These are phyloP conservation scores for Aspergillus udagawae DNA, from an alignment of 2,329 filamentous ascomycete species.

Conservation along the genomic window DNA sequence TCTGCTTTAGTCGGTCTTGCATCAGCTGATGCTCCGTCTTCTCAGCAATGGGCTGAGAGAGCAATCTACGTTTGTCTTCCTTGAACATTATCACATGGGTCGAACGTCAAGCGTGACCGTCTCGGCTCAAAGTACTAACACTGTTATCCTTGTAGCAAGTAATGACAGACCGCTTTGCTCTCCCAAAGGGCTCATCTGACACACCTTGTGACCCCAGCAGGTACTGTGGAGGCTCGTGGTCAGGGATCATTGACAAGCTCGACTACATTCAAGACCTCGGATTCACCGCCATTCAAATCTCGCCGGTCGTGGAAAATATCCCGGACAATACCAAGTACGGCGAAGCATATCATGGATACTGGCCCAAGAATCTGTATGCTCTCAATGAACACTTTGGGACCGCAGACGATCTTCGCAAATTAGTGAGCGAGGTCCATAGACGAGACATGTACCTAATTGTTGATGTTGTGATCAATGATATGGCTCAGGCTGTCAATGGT, in stretches of 20 bases:
- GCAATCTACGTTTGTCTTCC: constrained; percentile 46
- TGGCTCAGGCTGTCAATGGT: constrained; percentile 15
- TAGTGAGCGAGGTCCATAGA: constrained; percentile 41
- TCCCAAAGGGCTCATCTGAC: constrained; percentile 38
- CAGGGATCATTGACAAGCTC: constrained; percentile 52
- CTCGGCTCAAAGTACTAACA: not conserved
- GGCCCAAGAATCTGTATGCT: constrained; percentile 43
- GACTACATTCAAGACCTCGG: constrained; percentile 47
- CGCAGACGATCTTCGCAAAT: constrained; percentile 39
- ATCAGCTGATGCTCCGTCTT: constrained; percentile 3
- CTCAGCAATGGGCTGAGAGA: constrained; percentile 47
- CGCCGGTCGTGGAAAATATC: constrained; percentile 37
- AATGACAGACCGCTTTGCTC: constrained; percentile 55
- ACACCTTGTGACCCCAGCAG: constrained; percentile 13
- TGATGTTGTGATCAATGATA: constrained; percentile 43
- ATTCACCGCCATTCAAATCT: constrained; percentile 37
- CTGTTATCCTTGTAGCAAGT: constrained; percentile 37
- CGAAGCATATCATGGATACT: constrained; percentile 47
- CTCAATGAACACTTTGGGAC: constrained; percentile 47
- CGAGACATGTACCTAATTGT: constrained; percentile 49
- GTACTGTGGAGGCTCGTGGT: constrained; percentile 61
- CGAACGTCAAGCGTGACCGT: not conserved
- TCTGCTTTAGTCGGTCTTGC: not conserved
- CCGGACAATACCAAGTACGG: constrained; percentile 30
- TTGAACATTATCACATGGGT: not conserved